Base-by-base conservation (phyloP, 768 basidiomycete species). In the Lactarius indigo region DNA sequence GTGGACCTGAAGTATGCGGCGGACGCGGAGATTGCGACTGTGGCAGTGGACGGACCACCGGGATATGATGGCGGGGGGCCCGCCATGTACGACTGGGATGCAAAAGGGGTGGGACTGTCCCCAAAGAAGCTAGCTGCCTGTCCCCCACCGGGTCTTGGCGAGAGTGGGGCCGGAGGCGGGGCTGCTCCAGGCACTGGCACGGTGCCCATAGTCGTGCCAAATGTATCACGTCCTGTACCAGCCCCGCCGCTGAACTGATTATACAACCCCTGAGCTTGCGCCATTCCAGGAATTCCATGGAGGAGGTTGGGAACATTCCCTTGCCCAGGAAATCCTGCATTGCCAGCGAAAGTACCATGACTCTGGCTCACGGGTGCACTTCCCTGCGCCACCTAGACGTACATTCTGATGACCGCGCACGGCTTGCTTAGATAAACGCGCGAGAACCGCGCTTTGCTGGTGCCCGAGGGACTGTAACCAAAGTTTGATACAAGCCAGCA, bases 381-480 rank as follows among this genome's bases (percentile, higher is more conserved):
- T 33, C 85, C 85, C 83, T 69, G 87, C 82, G 3, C 85, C 85
- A 0, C 78, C 78, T 7, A 80, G 71, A 1, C 91, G 85, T 37
- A 87, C 80, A 74, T 92, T 92, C 74, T 88, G 77, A 76, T 92
- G 90, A 69, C 84, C 85, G 5, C 87, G 83, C 0, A 94, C 90
- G 0, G 86, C 75, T 13, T 88, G 79, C 74, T 89, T 91, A 23
- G 78, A 77, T 31, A 92, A 82, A 28, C 88, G 85, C 33, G 78
- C 74, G 44, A 94, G 72, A 42, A 84, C 76, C 30, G 82, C 80
- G 33, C 79, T 73, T 67, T 85, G 81, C 64, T 79, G 79, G 17
- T 76, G 59, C 5, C 85, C 83, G 15, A 87, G 82, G 9, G 77
- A 77, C 57, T 82, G 73, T 44, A 86, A 78, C 91, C 90, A 92